phyloP scores from a whole-genome alignment of 805 yeast species.

The Jamesozyma piceae region DNA sequence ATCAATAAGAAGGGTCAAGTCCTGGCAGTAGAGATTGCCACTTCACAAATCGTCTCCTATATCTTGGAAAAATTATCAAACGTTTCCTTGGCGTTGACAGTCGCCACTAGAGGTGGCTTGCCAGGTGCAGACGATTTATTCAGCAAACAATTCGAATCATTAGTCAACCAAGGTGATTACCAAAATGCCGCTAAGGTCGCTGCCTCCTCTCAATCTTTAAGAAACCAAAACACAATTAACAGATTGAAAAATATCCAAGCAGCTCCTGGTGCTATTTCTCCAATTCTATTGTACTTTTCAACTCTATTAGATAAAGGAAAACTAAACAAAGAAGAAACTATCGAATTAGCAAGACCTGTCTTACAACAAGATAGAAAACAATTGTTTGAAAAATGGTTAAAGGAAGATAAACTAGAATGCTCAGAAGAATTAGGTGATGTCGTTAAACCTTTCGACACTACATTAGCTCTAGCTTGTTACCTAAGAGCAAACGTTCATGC shows the following conservation, averaged over 20 bases:
- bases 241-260: slow-evolving; percentile 85
- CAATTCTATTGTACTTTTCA: slow-evolving; percentile 85
- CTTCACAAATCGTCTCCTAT: slow-evolving; percentile 79
- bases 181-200: slow-evolving; percentile 93
- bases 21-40: slow-evolving; percentile 80
- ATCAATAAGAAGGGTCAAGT: slow-evolving; percentile 95
- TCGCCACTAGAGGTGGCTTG: slow-evolving; percentile 91
- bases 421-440: slow-evolving; percentile 98
- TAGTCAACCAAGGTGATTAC: slow-evolving; percentile 77
- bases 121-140: slow-evolving; percentile 95
- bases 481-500: slow-evolving; percentile 72
- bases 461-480: slow-evolving; percentile 85
- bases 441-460: slow-evolving; percentile 77
- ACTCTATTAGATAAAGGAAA: slow-evolving; percentile 87
- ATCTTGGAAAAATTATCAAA: slow-evolving; percentile 78
- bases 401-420: slow-evolving; percentile 85
- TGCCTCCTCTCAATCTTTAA: slow-evolving; percentile 83
- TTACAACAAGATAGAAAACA: slow-evolving; percentile 91
- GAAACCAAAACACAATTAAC: slow-evolving; percentile 91
- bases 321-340: slow-evolving; percentile 83
- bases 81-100: slow-evolving; percentile 73
- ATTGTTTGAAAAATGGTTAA: slow-evolving; percentile 90
- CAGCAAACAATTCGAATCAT: slow-evolving; percentile 81
- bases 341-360: slow-evolving; percentile 92
- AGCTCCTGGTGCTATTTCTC: slow-evolving; percentile 90